Evolutionary conservation across 2,329 filamentous ascomycete species (phyloP).

Genomic region (Daldinia sp.): DNA sequence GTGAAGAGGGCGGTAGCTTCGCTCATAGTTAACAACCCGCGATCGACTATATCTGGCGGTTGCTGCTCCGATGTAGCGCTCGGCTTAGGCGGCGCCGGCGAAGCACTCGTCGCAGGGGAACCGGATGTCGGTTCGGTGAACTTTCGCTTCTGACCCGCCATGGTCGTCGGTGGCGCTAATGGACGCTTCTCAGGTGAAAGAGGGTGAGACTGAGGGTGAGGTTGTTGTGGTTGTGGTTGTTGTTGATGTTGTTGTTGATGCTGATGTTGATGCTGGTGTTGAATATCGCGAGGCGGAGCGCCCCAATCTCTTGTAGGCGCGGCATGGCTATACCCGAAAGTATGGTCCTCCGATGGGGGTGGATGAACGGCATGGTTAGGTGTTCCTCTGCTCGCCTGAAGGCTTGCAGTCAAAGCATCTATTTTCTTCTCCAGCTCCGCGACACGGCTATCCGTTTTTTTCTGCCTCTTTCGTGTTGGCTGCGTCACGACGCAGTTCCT

Average conservation of each 20-base stretch:
- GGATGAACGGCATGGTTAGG: constrained; percentile 12
- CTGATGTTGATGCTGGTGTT: constrained; percentile 4
- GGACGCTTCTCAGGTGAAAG: constrained; percentile 37
- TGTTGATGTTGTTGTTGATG: constrained; percentile 11
- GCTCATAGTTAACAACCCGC: constrained; percentile 68
- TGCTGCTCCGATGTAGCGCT: constrained; percentile 41
- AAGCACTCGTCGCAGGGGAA: constrained; percentile 41
- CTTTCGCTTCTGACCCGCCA: constrained; percentile 58
- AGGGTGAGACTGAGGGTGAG: constrained; percentile 27
- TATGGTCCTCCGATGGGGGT: constrained; percentile 41
- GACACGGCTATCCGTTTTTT: constrained; percentile 90
- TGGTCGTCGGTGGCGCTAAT: constrained; percentile 31
- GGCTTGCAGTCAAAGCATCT: constrained; percentile 83
- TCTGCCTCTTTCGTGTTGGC: constrained; percentile 82
- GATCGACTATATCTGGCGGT: constrained; percentile 67
- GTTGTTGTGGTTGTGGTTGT: background rate
- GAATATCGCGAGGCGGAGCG: constrained; percentile 36
- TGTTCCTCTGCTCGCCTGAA: constrained; percentile 67
- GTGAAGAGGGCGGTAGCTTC: constrained; percentile 67
- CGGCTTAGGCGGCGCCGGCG: constrained; percentile 37
- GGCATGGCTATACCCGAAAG: constrained; percentile 28
- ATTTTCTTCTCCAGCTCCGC: constrained; percentile 94
- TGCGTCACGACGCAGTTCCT: constrained; percentile 81
- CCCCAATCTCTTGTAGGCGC: constrained; percentile 44
- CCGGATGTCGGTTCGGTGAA: constrained; percentile 47